Evolutionary conservation across 768 basidiomycete species (phyloP), one percentile per base, ranked within the genome.

Genomic region (Strobilomyces confusus): DNA sequence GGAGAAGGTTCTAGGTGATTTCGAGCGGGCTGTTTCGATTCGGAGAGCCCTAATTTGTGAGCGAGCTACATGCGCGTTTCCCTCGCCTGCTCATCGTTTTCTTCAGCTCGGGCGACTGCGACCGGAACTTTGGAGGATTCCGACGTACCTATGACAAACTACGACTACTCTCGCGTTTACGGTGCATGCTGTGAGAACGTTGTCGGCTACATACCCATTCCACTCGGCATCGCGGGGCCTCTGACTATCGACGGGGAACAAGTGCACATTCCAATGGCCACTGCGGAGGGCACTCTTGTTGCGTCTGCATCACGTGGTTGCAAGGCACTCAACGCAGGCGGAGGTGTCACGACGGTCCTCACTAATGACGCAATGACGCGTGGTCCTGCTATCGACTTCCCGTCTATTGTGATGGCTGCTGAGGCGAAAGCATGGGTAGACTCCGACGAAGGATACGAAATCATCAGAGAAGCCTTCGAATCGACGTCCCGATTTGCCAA

Each of bases 161-260:
- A 97, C 70, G 95, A 98, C 70, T 99, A 98, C 74, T 85, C 87
- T 36, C 84, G 89, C 11, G 94, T 99, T 30, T 80, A 93, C 49
- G 95, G 95, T 53, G 94, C 95, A 11, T 99, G 95, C 74, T 99
- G 97, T 72, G 97, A 99, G 73, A 98, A 99, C 69, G 97, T 99
- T 47, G 83, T 98, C 44, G 97, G 97, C 30, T 99, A 91, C 69
- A 92, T 98, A 69, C 97, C 95, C 38, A 72, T 99, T 34, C 97
- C 97, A 0, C 85, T 98, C 48, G 97, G 97, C 60, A 87, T 98
- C 55, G 97, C 97, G 15, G 97, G 97, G 2, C 97, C 97, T 3
- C 83, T 99, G 33, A 89, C 82, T 41, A 80, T 99, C 65, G 95
- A 99, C 63, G 93, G 91, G 29, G 73, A 80, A 38, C 72, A 85